These are phyloP conservation scores for Ensete glaucum DNA, from an alignment of 176 grass and related monocot genomes.

Conservation along the genomic window DNA sequence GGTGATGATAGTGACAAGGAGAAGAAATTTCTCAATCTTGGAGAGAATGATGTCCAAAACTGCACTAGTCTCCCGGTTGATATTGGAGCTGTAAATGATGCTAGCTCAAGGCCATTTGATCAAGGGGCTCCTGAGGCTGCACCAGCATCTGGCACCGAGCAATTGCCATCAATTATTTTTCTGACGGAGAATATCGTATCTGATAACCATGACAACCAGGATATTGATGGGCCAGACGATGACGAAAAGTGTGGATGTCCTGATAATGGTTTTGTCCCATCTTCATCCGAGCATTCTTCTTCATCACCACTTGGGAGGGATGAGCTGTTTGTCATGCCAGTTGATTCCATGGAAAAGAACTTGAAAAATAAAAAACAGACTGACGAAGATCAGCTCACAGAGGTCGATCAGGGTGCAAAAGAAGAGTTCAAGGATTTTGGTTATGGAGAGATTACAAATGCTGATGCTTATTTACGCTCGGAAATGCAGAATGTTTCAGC, in stretches of 20 bases:
- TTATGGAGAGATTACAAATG: not conserved
- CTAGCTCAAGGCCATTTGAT: conserved; percentile 6
- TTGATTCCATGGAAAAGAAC: conserved; percentile 11
- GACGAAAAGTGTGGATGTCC: not conserved
- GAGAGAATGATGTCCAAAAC: conserved; percentile 3
- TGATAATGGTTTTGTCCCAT: conserved; percentile 9
- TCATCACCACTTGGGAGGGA: not conserved
- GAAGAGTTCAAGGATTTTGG: not conserved
- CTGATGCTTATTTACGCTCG: conserved; percentile 3
- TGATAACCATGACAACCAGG: conserved; percentile 8
- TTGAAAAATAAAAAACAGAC: conserved; percentile 13
- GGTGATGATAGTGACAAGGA: not conserved
- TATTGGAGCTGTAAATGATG: conserved; percentile 15
- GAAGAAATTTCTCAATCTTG: not conserved
- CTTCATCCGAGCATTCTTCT: not conserved
- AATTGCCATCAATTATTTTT: not conserved
- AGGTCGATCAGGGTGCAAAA: conserved; percentile 4
- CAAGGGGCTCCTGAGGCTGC: conserved; percentile 7
- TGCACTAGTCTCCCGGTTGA: conserved; percentile 5
- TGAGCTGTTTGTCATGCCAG: not conserved
- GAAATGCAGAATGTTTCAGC: not conserved
- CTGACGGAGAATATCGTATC: conserved; percentile 15
- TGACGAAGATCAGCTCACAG: conserved; percentile 14
- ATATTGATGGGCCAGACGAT: not conserved
- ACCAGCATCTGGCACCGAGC: not conserved